Evolutionary conservation across 495 filamentous ascomycete genomes (phyloP).

Genomic region (Penicillium salamii): DNA sequence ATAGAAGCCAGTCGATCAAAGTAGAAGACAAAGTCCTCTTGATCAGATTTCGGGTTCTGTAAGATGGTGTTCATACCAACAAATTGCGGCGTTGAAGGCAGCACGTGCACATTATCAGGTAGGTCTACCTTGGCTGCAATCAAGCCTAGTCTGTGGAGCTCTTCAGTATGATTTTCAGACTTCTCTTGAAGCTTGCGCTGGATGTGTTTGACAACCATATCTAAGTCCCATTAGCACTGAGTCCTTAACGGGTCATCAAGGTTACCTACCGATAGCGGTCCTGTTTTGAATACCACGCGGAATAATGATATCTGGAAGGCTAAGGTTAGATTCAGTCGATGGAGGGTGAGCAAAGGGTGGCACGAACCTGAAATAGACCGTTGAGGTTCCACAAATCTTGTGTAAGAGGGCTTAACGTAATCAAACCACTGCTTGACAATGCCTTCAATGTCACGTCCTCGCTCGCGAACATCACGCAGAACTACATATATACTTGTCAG

Average conservation of each 20-base stretch:
- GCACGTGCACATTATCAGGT: slow-evolving; percentile 65
- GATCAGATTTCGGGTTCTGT: slow-evolving; percentile 70
- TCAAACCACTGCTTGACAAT: slow-evolving; percentile 97
- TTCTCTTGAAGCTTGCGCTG: slow-evolving; percentile 80
- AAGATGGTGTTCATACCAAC: slow-evolving; percentile 87
- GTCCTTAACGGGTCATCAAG: background rate
- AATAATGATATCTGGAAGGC: slow-evolving; percentile 76
- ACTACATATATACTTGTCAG: slow-evolving; percentile 49
- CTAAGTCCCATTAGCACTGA: slow-evolving; percentile 32
- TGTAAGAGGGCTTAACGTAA: slow-evolving; percentile 95
- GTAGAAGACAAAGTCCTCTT: slow-evolving; percentile 95
- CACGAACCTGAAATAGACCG: slow-evolving; percentile 66
- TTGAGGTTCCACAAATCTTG: slow-evolving; percentile 86
- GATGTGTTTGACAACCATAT: slow-evolving; percentile 90
- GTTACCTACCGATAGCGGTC: slow-evolving; percentile 75
- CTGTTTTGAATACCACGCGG: slow-evolving; percentile 90
- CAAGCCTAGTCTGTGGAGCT: slow-evolving; percentile 68
- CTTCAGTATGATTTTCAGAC: slow-evolving; percentile 74
- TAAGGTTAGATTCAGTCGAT: slow-evolving; percentile 12
- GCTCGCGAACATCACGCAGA: slow-evolving; percentile 77
- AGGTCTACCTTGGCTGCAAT: slow-evolving; percentile 67
- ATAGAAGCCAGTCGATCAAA: slow-evolving; percentile 82
- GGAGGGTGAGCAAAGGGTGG: background rate
- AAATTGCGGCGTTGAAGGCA: slow-evolving; percentile 74
- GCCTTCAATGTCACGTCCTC: slow-evolving; percentile 85